These are phyloP conservation scores for Monosporozyma aquatica DNA, from an alignment of 805 yeast species.

Conservation along the genomic window DNA sequence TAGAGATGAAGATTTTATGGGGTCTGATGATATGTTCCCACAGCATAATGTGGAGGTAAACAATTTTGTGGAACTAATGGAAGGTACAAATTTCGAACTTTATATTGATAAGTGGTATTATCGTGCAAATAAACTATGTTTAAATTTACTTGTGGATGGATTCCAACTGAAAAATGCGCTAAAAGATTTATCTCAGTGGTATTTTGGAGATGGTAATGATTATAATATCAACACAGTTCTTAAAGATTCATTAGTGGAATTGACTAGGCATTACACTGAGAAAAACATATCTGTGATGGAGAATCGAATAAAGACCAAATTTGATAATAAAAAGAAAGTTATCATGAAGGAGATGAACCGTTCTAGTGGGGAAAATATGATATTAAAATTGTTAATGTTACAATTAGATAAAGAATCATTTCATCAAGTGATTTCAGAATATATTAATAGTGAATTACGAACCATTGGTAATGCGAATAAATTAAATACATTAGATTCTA, in stretches of 20 bases:
- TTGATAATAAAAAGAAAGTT: slow-evolving; percentile 7
- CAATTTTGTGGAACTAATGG: slow-evolving; percentile 15
- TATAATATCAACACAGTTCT: slow-evolving; percentile 19
- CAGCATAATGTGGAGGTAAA: background rate
- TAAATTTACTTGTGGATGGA: slow-evolving; percentile 51
- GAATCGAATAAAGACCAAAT: slow-evolving; percentile 28
- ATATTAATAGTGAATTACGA: slow-evolving; percentile 6
- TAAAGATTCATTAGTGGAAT: slow-evolving; percentile 19
- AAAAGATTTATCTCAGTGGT: slow-evolving; percentile 44
- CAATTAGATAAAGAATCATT: slow-evolving; percentile 34
- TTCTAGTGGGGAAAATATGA: too few relatives aligned
- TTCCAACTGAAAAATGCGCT: slow-evolving; percentile 45
- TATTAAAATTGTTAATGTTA: slow-evolving; percentile 25
- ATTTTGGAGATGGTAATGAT: slow-evolving; percentile 33
- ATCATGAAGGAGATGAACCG: background rate
- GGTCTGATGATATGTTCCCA: background rate
- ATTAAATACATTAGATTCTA: slow-evolving; percentile 28
- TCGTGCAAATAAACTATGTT: slow-evolving; percentile 55
- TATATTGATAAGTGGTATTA: slow-evolving; percentile 53
- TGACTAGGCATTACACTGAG: slow-evolving; percentile 20
- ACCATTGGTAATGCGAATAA: slow-evolving; percentile 2
- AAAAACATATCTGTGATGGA: slow-evolving; percentile 5
- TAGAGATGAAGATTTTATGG: slow-evolving; percentile 15
- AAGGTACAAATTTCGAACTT: slow-evolving; percentile 40
- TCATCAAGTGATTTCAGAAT: slow-evolving; percentile 14